Base-by-base conservation (phyloP, 371 early-diverging fungal species). In the Rhizopus delemar region DNA sequence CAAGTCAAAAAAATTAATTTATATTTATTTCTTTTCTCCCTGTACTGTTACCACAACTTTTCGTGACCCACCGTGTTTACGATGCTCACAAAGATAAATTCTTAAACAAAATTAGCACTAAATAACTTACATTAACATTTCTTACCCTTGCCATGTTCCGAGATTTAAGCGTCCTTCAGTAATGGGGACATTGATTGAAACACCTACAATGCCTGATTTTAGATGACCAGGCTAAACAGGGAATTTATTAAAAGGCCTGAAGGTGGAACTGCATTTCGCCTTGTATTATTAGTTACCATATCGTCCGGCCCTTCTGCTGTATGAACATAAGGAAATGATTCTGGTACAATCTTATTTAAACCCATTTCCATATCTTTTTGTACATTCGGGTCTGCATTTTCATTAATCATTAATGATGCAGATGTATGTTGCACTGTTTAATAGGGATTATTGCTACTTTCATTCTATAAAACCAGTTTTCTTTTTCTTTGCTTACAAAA, bases 61-160 rank as follows among this genome's bases (percentile, higher is more conserved):
- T 32, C 93, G 76, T 3, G 77, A 63, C 12, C 88, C 87, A 32
- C 86, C 86, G 38, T 73, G 67, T 51, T 86, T 22, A 22, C 94
- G 80, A 60, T 48, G 48, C 15, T 48, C 48, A 29, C 48, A 48
- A 22, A 48, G 48, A 48, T 48, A 48, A 28, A 48, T 48, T 28
- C 48, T 48, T 7, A 48, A 7, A 29, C 22, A 22, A 22, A 22
- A 22, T 22, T 22, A 22, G 22, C 22, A 22, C 2, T 22, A 22
- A 22, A 22, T 22, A 4, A 77, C 93, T 62, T 93, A 22, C 2
- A 22, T 43, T 5, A 8, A 8, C n/a, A 15, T 43, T 77, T 82
- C 22, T 22, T 2, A 86, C 90, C 96, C 96, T 79, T 93, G 93
- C 93, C 93, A 93, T 13, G 87, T 91, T 15, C 93, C 93, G 11